These are phyloP conservation scores for Sporothrix mexicana DNA, from an alignment of 2,329 filamentous ascomycete species.

Conservation along the genomic window DNA sequence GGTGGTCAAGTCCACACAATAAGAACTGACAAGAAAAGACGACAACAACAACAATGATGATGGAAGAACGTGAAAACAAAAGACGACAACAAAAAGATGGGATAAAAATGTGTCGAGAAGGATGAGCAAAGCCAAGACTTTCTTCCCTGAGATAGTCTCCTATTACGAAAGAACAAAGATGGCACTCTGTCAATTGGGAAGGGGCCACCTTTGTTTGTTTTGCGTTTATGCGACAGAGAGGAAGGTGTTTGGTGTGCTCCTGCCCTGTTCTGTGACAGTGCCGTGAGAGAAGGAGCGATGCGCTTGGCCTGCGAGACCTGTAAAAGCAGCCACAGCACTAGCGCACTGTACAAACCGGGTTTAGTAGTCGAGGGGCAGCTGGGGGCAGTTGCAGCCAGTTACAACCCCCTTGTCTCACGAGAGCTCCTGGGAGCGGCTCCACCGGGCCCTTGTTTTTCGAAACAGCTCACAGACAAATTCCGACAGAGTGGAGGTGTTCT, in stretches of 20 bases:
- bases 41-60: constrained; percentile 2
- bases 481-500: constrained; percentile 15
- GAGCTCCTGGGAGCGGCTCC: constrained; percentile 20
- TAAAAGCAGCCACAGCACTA: neutral
- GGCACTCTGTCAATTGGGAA: constrained; percentile 13
- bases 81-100: neutral
- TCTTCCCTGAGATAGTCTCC: neutral
- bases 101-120: neutral
- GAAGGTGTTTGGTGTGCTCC: constrained; percentile 9
- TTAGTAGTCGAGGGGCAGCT: neutral
- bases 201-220: constrained; percentile 21
- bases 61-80: neutral
- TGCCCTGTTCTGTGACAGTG: constrained; percentile 3
- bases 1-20: neutral
- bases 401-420: constrained; percentile 22
- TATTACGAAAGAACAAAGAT: too few relatives aligned
- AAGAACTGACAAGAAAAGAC: neutral
- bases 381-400: neutral
- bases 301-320: neutral
- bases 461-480: constrained; percentile 27
- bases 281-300: constrained; percentile 7
- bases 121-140: constrained; percentile 19
- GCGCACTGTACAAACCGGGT: neutral
- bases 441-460: constrained; percentile 24
- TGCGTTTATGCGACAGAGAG: constrained; percentile 2